Base-by-base conservation (phyloP, 345 rosid species). In the Brassica rapa region DNA sequence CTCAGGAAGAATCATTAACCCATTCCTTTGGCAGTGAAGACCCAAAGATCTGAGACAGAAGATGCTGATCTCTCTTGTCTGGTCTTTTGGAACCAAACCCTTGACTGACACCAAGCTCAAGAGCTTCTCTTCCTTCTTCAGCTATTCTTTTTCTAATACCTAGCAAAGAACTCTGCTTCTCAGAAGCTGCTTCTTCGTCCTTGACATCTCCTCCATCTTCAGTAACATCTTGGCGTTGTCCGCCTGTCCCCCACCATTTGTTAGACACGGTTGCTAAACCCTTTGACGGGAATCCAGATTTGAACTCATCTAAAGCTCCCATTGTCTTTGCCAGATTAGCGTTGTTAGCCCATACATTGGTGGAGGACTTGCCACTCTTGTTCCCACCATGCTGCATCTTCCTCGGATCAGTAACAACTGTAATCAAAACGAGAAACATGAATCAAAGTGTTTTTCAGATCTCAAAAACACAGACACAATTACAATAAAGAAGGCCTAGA, bases 181-280 rank as follows among this genome's bases (percentile, higher is more conserved):
- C 79, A 43, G 78, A 46, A 71, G 46, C 68, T 70, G 53, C 14
- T 5, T 39, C 68, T 5, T 49, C 65, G 2, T 59, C 81, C 41
- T 73, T 74, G 70, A 12, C 61, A 49, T 81, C 56, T 59, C 81
- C 83, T 35, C 63, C 80, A 51, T 66, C 82, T 56, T 83, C 82
- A 0, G 55, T 32, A 82, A 68, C 60, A 19, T 77, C 75, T 63
- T 62, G 3, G 4, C 5, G 4, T 11, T 43, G 1, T 11, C 57
- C 80, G 51, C 81, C 76, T 11, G 80, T 74, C 25, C 86, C 91
- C 97, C 95, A 90, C 95, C 97, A 92, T 81, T 87, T 90, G 62
- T 86, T 80, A 1, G 88, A 80, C 41, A 77, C 73, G 8, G 83
- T 70, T 0, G 86, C 80, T 68, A 92, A 87, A 62, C 95, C 93